These are phyloP conservation scores for Dittrichia graveolens DNA, from an alignment of 129 eudicot genomes.

Conservation along the genomic window DNA sequence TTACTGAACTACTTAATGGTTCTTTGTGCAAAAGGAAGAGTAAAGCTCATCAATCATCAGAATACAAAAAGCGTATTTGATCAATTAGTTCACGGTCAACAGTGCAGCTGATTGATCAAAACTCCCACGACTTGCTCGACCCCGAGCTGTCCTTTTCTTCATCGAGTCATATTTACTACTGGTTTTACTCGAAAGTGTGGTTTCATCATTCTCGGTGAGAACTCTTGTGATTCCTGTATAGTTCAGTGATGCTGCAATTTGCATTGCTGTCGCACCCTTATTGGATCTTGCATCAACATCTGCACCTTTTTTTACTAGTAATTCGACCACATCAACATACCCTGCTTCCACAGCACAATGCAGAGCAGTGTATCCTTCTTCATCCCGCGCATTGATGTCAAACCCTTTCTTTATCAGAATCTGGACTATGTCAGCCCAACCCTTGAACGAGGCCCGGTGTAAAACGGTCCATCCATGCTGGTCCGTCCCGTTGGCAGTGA, in stretches of 20 bases:
- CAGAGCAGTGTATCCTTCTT: slow-evolving; percentile 68
- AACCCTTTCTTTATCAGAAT: slow-evolving; percentile 56
- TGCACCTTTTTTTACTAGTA: slow-evolving; percentile 61
- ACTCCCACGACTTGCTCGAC: slow-evolving; percentile 39
- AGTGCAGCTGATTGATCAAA: slow-evolving; percentile 46
- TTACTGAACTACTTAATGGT: background rate
- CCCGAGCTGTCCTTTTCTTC: slow-evolving; percentile 38
- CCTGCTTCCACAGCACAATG: slow-evolving; percentile 72
- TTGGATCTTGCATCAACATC: slow-evolving; percentile 61
- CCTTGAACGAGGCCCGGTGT: slow-evolving; percentile 70
- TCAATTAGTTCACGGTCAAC: slow-evolving; percentile 42
- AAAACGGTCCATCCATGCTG: slow-evolving; percentile 78
- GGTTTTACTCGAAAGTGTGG: slow-evolving; percentile 26
- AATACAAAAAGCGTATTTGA: background rate
- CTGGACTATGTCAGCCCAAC: slow-evolving; percentile 45
- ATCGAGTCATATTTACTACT: slow-evolving; percentile 27
- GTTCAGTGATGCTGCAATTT: slow-evolving; percentile 58
- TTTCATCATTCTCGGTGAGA: slow-evolving; percentile 30
- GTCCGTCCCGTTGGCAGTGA: slow-evolving; percentile 51
- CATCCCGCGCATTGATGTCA: slow-evolving; percentile 53
- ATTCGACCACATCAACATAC: slow-evolving; percentile 58
- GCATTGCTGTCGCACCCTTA: slow-evolving; percentile 57
- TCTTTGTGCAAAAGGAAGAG: slow-evolving; percentile 16
- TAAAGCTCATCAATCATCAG: background rate
- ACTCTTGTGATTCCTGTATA: slow-evolving; percentile 59